phyloP scores from a whole-genome alignment of 2,329 filamentous ascomycete genomes.

The Arthroderma sp. region DNA sequence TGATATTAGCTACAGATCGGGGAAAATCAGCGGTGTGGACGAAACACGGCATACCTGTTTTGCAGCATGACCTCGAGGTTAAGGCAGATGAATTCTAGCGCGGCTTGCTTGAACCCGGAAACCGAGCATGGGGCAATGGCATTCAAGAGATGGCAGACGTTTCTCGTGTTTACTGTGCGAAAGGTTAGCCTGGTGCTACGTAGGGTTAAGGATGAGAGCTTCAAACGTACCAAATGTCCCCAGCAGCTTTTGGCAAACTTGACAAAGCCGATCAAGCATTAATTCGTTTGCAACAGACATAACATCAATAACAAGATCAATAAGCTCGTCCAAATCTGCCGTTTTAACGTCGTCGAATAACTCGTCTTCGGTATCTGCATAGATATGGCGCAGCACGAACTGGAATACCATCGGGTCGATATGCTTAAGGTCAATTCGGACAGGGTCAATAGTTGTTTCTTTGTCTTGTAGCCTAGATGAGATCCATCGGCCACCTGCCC shows the following conservation, averaged over 20 bases:
- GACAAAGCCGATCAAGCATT: conserved; percentile 82
- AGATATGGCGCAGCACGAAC: conserved; percentile 68
- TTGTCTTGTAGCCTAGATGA: conserved; percentile 46
- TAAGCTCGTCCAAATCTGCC: conserved; percentile 64
- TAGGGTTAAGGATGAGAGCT: neutral
- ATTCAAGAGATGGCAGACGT: conserved; percentile 74
- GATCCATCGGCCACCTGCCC: conserved; percentile 75
- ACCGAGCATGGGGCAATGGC: conserved; percentile 74
- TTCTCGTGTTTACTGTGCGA: conserved; percentile 57
- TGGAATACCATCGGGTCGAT: conserved; percentile 60
- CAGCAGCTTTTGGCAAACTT: conserved; percentile 75
- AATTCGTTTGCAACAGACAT: conserved; percentile 84
- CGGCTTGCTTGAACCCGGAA: conserved; percentile 72
- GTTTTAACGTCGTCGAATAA: conserved; percentile 67
- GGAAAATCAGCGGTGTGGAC: neutral
- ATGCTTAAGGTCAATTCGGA: conserved; percentile 72
- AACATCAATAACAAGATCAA: conserved; percentile 81
- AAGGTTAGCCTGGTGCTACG: conserved; percentile 12
- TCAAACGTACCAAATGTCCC: conserved; percentile 53
- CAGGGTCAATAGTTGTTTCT: conserved; percentile 29
- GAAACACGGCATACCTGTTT: conserved; percentile 46
- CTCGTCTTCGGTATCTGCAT: conserved; percentile 66
- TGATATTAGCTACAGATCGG: neutral
- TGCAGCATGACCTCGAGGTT: conserved; percentile 88
- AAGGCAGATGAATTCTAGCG: conserved; percentile 79